Evolutionary conservation across 176 grass and related monocot genomes (phyloP), one percentile per base, ranked within the genome.

Genomic region (Triticum timopheevii): DNA sequence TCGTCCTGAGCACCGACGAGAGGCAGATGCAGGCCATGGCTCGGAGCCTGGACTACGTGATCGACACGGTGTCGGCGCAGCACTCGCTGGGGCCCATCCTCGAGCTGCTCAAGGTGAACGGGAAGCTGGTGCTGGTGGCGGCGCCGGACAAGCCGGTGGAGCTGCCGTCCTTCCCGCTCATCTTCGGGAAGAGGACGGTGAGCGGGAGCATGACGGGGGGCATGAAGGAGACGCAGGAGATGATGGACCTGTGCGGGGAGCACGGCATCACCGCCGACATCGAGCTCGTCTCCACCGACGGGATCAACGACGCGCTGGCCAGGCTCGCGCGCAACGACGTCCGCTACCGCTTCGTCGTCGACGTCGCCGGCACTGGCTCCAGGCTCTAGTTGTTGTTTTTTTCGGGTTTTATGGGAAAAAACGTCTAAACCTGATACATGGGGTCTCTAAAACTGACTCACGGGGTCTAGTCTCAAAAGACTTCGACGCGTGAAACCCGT

Each of bases 151-250:
- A 91, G 34, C 95, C 95, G 13, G 35, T 97, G 38, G 90, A 97
- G 65, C 95, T 97, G 19, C 92, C 95, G 0, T 97, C 95, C 0
- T 95, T 97, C 56, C 95, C 95, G 27, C 90, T 97, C 10, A 93
- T 97, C 65, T 97, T 97, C 9, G 95, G 95, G 5, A 94, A 90
- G 75, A 91, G 92, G 75, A 89, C 85, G 0, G 90, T 97, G 15
- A 91, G 86, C 30, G 95, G 95, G 77, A 94, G 90, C 90, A 90
- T 97, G 64, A 94, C 87, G 0, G 95, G 95, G 0, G 89, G 95
- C 2, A 94, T 97, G 16, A 85, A 88, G 73, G 95, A 97, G 86
- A 97, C 92, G 10, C 95, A 97, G 71, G 95, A 97, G 90, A 97
- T 97, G 95, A 44, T 97, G 20, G 90, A 97, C 73, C 1, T 97